Percentiles rank a stretch among this genome's conserved stretches.
These are phyloP conservation scores for Geoglossum cookeanum DNA, from an alignment of 2,329 filamentous ascomycete genomes.

Conservation along the genomic window DNA sequence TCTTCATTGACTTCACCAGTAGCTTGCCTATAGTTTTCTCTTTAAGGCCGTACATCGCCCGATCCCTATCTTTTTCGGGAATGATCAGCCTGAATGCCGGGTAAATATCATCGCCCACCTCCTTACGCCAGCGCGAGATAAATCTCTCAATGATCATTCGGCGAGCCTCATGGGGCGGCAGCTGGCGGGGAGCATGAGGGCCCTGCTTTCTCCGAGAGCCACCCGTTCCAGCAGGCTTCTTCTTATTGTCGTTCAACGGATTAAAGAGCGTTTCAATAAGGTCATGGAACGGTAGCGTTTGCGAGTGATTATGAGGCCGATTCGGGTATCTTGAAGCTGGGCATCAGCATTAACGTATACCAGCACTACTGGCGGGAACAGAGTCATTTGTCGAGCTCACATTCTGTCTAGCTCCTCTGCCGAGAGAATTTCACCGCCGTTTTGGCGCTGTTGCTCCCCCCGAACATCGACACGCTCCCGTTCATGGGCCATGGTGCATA, in stretches of 20 bases:
- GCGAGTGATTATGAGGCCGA: slow-evolving; percentile 60
- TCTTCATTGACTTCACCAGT: slow-evolving; percentile 81
- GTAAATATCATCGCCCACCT: slow-evolving; percentile 85
- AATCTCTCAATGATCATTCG: slow-evolving; percentile 70
- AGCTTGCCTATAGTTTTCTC: slow-evolving; percentile 80
- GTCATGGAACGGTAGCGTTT: slow-evolving; percentile 65
- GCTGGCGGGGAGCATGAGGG: slow-evolving; percentile 35
- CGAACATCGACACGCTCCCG: background rate
- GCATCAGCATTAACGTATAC: too few relatives aligned
- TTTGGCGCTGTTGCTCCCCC: slow-evolving; percentile 1
- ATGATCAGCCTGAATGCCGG: slow-evolving; percentile 81
- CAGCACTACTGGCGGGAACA: slow-evolving; percentile 6
- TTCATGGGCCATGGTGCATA: background rate
- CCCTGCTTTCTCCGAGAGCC: slow-evolving; percentile 38
- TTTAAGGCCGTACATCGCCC: slow-evolving; percentile 84
- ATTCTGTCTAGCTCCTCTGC: slow-evolving; percentile 3
- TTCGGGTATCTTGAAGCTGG: slow-evolving; percentile 51
- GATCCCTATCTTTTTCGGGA: slow-evolving; percentile 80
- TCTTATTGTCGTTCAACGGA: slow-evolving; percentile 59
- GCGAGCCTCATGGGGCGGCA: slow-evolving; percentile 58
- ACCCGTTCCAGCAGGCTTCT: slow-evolving; percentile 39
- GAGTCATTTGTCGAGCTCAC: slow-evolving; percentile 18
- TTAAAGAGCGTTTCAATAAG: slow-evolving; percentile 67
- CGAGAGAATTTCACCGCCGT: background rate
- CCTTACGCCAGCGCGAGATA: slow-evolving; percentile 66